Evolutionary conservation across 805 yeast species (phyloP).

Genomic region (Lipomyces lipofer): DNA sequence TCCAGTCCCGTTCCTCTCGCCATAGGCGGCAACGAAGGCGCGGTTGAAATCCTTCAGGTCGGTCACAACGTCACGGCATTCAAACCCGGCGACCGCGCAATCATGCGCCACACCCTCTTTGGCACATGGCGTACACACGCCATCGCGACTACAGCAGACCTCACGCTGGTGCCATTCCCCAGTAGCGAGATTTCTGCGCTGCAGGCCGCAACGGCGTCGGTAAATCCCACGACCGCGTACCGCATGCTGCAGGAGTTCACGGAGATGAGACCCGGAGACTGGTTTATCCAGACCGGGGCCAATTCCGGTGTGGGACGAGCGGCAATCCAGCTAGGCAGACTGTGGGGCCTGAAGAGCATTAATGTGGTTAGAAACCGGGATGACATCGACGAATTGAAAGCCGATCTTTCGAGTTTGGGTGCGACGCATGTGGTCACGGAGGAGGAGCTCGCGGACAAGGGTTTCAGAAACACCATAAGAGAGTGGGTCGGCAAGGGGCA

Average conservation of each 20-base stretch:
- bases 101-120: constrained; percentile 72
- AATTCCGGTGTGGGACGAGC: constrained; percentile 92
- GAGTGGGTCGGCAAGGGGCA: constrained; percentile 46
- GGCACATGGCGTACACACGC: constrained; percentile 95
- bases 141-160: constrained; percentile 51
- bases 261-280: constrained; percentile 64
- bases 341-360: constrained; percentile 77
- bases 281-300: constrained; percentile 96
- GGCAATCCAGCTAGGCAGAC: constrained; percentile 82
- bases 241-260: constrained; percentile 76
- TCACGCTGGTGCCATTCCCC: constrained; percentile 58
- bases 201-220: constrained; percentile 82
- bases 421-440: constrained; percentile 91
- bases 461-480: constrained; percentile 58
- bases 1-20: constrained; percentile 66
- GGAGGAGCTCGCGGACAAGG: constrained; percentile 70
- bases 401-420: constrained; percentile 63
- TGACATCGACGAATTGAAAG: constrained; percentile 61
- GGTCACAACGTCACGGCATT: constrained; percentile 56
- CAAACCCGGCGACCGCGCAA: constrained; percentile 79
- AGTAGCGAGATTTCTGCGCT: constrained; percentile 40
- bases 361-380: constrained; percentile 87
- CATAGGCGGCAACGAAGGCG: constrained; percentile 92
- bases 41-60: constrained; percentile 75
- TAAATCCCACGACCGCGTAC: constrained; percentile 90